These are phyloP conservation scores for Udeniomyces megalosporus DNA, from an alignment of 768 basidiomycete species.

Conservation along the genomic window DNA sequence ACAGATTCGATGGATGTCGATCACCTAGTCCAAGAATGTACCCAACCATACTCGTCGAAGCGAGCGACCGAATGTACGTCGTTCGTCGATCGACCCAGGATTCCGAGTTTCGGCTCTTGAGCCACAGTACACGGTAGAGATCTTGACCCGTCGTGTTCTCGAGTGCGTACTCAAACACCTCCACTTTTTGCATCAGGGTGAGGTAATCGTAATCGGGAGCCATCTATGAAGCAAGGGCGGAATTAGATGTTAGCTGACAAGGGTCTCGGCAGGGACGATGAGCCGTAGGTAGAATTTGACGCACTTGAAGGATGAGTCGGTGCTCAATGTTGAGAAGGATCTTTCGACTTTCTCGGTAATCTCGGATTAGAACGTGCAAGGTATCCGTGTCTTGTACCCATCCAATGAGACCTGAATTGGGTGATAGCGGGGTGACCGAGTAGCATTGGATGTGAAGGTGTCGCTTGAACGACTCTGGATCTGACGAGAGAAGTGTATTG, in stretches of 20 bases:
- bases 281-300: conserved; percentile 14
- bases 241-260: neutral
- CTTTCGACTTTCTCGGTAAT: conserved; percentile 90
- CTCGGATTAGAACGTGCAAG: conserved; percentile 84
- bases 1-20: conserved; percentile 86
- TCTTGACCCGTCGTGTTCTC: conserved; percentile 99
- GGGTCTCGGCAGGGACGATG: neutral
- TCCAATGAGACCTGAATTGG: conserved; percentile 82
- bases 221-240: conserved; percentile 46
- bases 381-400: conserved; percentile 96
- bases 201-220: conserved; percentile 95
- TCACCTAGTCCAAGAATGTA: conserved; percentile 96
- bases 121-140: conserved; percentile 87
- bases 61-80: conserved; percentile 86
- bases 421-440: conserved; percentile 84
- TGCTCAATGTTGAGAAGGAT: conserved; percentile 96
- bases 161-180: conserved; percentile 95
- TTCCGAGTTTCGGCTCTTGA: conserved; percentile 87
- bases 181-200: conserved; percentile 88
- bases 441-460: conserved; percentile 86
- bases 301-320: conserved; percentile 89
- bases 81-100: conserved; percentile 95
- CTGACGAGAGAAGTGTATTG: conserved; percentile 80
- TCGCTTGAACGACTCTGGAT: conserved; percentile 88
- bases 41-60: conserved; percentile 96